Evolutionary conservation across 2,329 filamentous ascomycete genomes (phyloP), one percentile per base, ranked within the genome.

Genomic region (Phaeoacremonium minimum): DNA sequence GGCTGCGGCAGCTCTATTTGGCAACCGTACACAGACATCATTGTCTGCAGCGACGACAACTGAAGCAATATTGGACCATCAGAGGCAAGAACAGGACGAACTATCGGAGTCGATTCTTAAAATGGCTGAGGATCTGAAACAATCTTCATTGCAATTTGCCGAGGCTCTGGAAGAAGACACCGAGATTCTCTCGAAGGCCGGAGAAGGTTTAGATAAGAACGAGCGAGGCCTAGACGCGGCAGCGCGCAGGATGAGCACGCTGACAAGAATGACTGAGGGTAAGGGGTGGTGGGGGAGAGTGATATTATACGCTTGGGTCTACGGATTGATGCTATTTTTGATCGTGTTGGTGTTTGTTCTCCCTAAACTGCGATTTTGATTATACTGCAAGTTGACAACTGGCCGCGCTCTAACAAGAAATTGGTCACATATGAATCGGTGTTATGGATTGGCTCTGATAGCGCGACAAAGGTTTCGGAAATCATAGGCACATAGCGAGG

Each of bases 201-300:
- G 80, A 2, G 72, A 83, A 38, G 87, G 86, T 0, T 72, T 97
- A 48, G 85, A 90, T 52, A 82, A 79, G 57, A 94, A 84, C 49
- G 80, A 84, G 41, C 64, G 72, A 31, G 82, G 82, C 14, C 84
- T 97, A 75, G 82, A 89, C 42, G 76, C 79, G 2, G 88, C 90
- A 4, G 79, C 80, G 36, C 76, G 78, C 45, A 70, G 80, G 44
- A 94, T 97, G 87, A 83, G 86, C 2, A 73, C 77, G 51, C 60
- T 97, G 55, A 71, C 78, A 48, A 74, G 74, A 35, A 88, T 95
- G 80, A 88, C 84, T 13, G 91, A 96, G 65, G 90, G 89, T 4
- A 83, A 84, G 56, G 89, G 89, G 0, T 94, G 85, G 85, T 88
- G 77, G 79, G 89, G 85, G 6, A 68, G 90, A 35, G 77, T 95